Evolutionary conservation across 371 early-diverging fungal species (phyloP).

Genomic region (Batkoa obscura): DNA sequence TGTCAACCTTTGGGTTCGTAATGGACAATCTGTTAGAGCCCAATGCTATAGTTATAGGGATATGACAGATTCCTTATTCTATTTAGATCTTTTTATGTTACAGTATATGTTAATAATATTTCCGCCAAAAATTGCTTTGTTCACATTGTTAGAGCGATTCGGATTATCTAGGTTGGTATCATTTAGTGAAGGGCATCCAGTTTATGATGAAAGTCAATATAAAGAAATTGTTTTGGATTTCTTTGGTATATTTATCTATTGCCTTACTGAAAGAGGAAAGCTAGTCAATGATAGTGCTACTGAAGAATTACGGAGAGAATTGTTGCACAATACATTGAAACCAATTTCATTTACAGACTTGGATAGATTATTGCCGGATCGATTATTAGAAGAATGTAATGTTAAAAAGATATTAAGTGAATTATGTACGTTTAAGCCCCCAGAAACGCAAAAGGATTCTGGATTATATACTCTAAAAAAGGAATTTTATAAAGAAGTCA

Average conservation of each 20-base stretch:
- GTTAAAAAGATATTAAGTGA: conserved; percentile 59
- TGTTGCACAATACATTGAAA: conserved; percentile 62
- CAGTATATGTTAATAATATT: conserved; percentile 51
- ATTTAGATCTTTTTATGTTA: conserved; percentile 67
- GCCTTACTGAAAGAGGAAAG: conserved; percentile 62
- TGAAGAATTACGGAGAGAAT: conserved; percentile 59
- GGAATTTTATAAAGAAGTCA: conserved; percentile 54
- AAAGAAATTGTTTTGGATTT: conserved; percentile 71
- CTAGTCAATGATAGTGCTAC: conserved; percentile 36
- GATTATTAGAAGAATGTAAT: conserved; percentile 45
- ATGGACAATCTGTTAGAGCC: conserved; percentile 64
- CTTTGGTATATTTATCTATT: conserved; percentile 55
- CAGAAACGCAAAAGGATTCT: conserved; percentile 56
- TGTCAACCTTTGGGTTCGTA: conserved; percentile 87
- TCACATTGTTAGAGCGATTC: conserved; percentile 67
- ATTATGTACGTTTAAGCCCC: conserved; percentile 58
- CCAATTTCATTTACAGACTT: conserved; percentile 69
- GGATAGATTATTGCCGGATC: conserved; percentile 62
- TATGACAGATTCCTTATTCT: conserved; percentile 69
- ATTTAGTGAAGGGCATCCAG: conserved; percentile 18
- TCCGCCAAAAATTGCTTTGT: conserved; percentile 53
- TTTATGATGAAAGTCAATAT: conserved; percentile 45
- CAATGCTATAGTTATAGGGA: conserved; percentile 62
- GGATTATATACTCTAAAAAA: conserved; percentile 74
- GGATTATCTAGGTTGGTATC: conserved; percentile 70